Conservation (phyloP, 139 green algal species). For the Volvox reticuliferus region DNA sequence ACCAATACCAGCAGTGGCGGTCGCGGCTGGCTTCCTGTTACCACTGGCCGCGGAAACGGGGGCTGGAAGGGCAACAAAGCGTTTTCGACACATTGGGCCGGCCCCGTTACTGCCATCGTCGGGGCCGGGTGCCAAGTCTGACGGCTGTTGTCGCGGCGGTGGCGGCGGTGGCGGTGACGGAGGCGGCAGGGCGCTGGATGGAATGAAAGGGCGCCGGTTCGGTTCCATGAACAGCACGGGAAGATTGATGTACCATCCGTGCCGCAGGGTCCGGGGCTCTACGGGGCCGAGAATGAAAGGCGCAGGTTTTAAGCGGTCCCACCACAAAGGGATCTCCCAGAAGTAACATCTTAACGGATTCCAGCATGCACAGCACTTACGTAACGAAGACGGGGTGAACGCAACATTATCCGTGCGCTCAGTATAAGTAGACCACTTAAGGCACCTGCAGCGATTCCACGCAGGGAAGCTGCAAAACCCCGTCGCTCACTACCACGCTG, state of each 20-base stretch:
- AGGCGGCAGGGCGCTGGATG: constrained; percentile 5
- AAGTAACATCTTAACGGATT: no score
- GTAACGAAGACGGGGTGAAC: no score
- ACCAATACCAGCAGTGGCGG: not conserved
- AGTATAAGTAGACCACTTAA: no score
- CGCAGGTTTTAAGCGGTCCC: no score
- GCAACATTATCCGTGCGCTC: no score
- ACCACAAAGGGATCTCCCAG: no score
- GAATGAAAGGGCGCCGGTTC: constrained; percentile 2
- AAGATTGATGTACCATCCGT: constrained; percentile 23
- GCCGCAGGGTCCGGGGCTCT: constrained; percentile 13
- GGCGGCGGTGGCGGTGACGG: not conserved
- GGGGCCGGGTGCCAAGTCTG: not conserved
- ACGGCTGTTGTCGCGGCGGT: not conserved
- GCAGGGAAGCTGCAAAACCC: no score
- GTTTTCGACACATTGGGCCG: not conserved
- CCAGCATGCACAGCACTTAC: no score
- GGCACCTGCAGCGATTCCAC: no score
- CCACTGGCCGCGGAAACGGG: not conserved
- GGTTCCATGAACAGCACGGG: constrained; percentile 13
- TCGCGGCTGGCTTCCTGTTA: not conserved
- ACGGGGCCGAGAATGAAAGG: not conserved
- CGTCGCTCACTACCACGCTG: no score
- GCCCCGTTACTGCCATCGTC: not conserved
- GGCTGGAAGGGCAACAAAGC: not conserved